phyloP scores from a whole-genome alignment of 257 asterid species.

The Solanum rostratum region DNA sequence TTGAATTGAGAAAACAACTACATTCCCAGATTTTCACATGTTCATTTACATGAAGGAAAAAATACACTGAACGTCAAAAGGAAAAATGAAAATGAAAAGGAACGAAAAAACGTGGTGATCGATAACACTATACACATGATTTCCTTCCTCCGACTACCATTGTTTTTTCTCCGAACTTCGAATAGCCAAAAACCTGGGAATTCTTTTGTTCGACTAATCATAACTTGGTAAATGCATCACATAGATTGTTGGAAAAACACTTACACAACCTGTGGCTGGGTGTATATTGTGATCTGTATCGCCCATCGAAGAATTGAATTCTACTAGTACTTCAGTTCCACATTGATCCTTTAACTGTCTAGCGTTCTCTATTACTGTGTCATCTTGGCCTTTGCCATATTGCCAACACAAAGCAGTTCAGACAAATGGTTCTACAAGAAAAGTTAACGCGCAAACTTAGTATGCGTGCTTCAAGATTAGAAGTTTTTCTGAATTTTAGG shows the following conservation, averaged over 20 bases:
- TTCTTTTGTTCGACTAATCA: background rate
- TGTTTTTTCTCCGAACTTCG: background rate
- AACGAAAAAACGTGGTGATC: background rate
- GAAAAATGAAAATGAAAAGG: background rate
- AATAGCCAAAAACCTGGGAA: background rate
- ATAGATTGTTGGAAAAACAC: background rate
- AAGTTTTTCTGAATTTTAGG: background rate
- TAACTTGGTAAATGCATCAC: background rate
- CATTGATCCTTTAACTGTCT: conserved; percentile 3
- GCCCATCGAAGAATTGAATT: background rate
- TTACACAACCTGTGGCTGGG: background rate
- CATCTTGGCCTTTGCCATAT: background rate
- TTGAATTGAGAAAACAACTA: background rate
- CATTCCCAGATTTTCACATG: background rate
- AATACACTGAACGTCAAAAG: background rate
- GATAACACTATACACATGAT: background rate
- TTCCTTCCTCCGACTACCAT: background rate
- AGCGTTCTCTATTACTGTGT: background rate
- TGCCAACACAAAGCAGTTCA: background rate
- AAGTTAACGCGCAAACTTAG: background rate
- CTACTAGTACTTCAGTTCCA: background rate
- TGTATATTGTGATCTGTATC: background rate
- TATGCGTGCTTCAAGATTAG: background rate
- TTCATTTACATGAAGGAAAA: background rate
- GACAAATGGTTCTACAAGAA: background rate